Conservation (phyloP, 164 flowering plant genomes). For the Vitis amurensis region DNA sequence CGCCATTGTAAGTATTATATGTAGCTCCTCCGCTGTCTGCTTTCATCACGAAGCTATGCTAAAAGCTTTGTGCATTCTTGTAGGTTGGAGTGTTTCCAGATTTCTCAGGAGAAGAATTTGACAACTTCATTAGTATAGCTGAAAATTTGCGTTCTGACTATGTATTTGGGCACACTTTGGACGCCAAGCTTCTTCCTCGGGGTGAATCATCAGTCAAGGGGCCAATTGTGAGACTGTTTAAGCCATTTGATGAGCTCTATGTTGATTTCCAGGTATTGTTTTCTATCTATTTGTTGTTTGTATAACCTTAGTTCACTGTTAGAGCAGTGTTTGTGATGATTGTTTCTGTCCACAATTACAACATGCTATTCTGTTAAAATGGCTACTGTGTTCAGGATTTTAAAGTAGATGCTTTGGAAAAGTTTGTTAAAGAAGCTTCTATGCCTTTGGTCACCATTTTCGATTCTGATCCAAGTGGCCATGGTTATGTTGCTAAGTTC, state of each 20-base stretch:
- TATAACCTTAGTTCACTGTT: too few species aligned
- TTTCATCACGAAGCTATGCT: background rate
- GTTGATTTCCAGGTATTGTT: constrained; percentile 73
- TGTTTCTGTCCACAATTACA: background rate
- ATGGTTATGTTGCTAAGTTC: constrained; percentile 67
- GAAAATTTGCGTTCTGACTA: constrained; percentile 83
- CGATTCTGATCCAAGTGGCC: constrained; percentile 65
- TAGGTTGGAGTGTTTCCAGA: constrained; percentile 88
- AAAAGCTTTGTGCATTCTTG: background rate
- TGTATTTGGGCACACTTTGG: constrained; percentile 79
- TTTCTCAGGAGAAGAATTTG: constrained; percentile 82
- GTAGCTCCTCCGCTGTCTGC: background rate
- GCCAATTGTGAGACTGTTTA: constrained; percentile 72
- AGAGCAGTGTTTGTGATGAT: too few species aligned
- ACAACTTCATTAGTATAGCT: constrained; percentile 57
- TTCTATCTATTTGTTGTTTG: background rate
- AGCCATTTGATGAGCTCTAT: constrained; percentile 91
- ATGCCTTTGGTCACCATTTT: constrained; percentile 60
- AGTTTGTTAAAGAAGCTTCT: constrained; percentile 71
- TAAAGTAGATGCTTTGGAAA: constrained; percentile 56
- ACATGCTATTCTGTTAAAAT: background rate
- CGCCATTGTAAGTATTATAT: constrained; percentile 50
- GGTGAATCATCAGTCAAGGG: constrained; percentile 70
- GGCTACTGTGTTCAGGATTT: constrained; percentile 55
- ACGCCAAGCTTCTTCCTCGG: constrained; percentile 80